These are phyloP conservation scores for Hypoxylon sp. DNA, from an alignment of 2,329 filamentous ascomycete genomes.

Conservation along the genomic window DNA sequence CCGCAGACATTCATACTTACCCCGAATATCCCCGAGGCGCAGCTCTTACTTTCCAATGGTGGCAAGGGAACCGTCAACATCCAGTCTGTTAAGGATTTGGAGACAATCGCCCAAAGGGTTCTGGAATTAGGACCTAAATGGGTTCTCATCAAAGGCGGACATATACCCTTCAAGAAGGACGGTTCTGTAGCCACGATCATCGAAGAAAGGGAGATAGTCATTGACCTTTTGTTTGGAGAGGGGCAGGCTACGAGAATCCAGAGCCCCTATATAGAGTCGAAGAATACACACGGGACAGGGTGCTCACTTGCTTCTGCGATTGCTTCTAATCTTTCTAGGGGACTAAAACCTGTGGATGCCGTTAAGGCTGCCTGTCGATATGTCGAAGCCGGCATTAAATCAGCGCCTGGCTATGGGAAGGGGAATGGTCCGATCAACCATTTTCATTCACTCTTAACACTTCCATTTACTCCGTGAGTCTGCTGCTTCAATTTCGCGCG, in stretches of 20 bases:
- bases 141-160: slow-evolving; percentile 92
- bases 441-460: slow-evolving; percentile 78
- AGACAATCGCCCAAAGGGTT: slow-evolving; percentile 76
- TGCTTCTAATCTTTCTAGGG: slow-evolving; percentile 78
- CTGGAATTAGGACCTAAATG: slow-evolving; percentile 80
- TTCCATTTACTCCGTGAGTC: slow-evolving; percentile 77
- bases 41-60: slow-evolving; percentile 71
- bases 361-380: slow-evolving; percentile 80
- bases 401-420: slow-evolving; percentile 73
- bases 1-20: slow-evolving; percentile 79
- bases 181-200: slow-evolving; percentile 70
- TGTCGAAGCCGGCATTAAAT: slow-evolving; percentile 78
- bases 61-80: slow-evolving; percentile 62
- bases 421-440: slow-evolving; percentile 84
- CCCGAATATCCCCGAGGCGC: slow-evolving; percentile 83
- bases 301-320: slow-evolving; percentile 92
- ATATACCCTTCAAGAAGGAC: slow-evolving; percentile 81
- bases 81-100: slow-evolving; percentile 74
- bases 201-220: slow-evolving; percentile 75
- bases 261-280: slow-evolving; percentile 78
- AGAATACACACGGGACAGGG: slow-evolving; percentile 93
- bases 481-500: not conserved
- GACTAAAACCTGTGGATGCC: slow-evolving; percentile 69
- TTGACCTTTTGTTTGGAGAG: slow-evolving; percentile 81
- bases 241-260: slow-evolving; percentile 74